Base-by-base conservation (phyloP, 2,329 filamentous ascomycete species). In the Nannizzia gypsea region DNA sequence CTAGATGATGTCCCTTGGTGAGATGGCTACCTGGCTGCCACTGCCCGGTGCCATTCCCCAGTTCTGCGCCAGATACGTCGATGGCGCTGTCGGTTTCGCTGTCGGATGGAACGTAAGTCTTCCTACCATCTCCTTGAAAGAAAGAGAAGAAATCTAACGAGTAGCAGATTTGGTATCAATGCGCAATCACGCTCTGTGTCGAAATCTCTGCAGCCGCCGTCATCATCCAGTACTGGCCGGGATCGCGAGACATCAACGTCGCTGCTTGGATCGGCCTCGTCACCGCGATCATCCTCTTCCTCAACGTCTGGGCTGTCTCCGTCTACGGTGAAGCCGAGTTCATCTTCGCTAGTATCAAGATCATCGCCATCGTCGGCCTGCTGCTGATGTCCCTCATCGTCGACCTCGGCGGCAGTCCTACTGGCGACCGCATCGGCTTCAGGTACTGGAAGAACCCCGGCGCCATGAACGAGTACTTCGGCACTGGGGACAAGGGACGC, bases 401-500 rank as follows among this genome's bases (percentile, higher is more conserved):
- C 65, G 80, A 84, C 66, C 76, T 85, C 0, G 84, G 84, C 31
- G 84, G 83, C 54, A 77, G 83, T 1, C 79, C 83, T 0, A 81
- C 81, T 3, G 79, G 78, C 0, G 76, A 80, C 20, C 75, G 80
- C 3, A 77, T 84, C 57, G 86, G 86, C 1, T 89, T 89, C 70
- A 72, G 77, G 42, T 88, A 87, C 71, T 90, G 87, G 87, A 80
- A 73, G 22, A 71, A 83, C 34, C 86, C 87, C 0, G 86, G 84
- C 1, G 83, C 85, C 0, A 86, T 87, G 65, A 83, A 85, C 36
- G 81, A 85, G 65, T 82, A 85, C 67, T 80, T 87, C n/a, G 77
- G 77, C 2, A 74, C 73, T 0, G 83, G 82, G 0, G 65, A 67
- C 3, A 82, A 77, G 74, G 86, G 85, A 13, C 76, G 77, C 13